phyloP scores from a whole-genome alignment of 2,329 filamentous ascomycete species.

The Graphilbum fragrans region DNA sequence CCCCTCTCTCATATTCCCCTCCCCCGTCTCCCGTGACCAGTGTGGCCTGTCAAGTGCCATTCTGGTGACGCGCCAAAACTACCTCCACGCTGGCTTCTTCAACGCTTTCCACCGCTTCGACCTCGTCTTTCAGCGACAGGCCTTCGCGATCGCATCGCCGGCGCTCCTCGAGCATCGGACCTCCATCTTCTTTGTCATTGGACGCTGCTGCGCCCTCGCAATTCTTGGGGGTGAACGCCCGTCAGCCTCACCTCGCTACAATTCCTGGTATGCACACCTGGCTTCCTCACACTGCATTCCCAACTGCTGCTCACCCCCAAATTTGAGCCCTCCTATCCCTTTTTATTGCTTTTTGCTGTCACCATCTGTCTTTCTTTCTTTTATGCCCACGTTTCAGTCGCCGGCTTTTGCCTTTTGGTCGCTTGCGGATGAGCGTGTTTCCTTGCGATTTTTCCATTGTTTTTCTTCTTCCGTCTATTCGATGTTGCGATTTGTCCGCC shows the following conservation, averaged over 20 bases:
- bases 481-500: background rate
- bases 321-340: slow-evolving; percentile 1
- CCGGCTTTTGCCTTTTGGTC: no score
- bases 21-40: slow-evolving; percentile 8
- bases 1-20: background rate
- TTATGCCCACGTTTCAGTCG: background rate
- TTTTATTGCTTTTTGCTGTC: background rate
- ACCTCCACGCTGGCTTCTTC: slow-evolving; percentile 37
- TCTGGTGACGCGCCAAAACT: slow-evolving; percentile 13
- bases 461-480: background rate
- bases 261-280: slow-evolving; percentile 37
- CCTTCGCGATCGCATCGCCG: slow-evolving; percentile 35
- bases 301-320: no score
- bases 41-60: slow-evolving; percentile 12
- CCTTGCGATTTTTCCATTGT: background rate
- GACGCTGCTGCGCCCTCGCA: slow-evolving; percentile 17
- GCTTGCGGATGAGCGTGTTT: background rate
- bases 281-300: no score
- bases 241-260: slow-evolving; percentile 32
- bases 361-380: background rate
- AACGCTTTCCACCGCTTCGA: slow-evolving; percentile 33
- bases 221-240: slow-evolving; percentile 26
- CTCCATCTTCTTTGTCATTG: slow-evolving; percentile 18
- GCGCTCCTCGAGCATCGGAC: slow-evolving; percentile 11
- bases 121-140: slow-evolving; percentile 41